Evolutionary conservation across 495 filamentous ascomycete genomes (phyloP), one percentile per base, ranked within the genome.

Genomic region (Recurvomyces mirabilis): DNA sequence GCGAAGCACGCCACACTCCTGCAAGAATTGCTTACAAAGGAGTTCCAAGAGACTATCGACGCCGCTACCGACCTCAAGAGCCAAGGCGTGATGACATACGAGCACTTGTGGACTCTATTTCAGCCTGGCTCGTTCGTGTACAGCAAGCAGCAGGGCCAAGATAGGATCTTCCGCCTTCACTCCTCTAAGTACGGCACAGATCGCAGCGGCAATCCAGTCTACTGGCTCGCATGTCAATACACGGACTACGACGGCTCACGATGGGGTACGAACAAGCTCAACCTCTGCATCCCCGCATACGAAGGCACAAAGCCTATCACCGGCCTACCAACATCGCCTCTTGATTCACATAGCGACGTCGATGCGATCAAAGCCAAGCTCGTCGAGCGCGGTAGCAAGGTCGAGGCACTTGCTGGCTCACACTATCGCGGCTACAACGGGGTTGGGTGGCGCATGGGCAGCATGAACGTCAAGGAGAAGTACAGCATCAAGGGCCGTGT

Each of bases 341-440:
- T 81, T 0, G 59, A 60, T 5, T 78, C 68, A 51, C 78, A 82
- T 55, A 46, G 61, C 0, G 60, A 72, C 10, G 54, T 60, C 24
- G 59, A 67, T 0, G 61, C 54, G 14, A 52, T 78, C 11, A 51
- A 51, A 17, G 42, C 36, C 12, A 46, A 56, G 10, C 49, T 68
- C 5, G 53, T 62, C 29, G 50, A 60, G 46, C 60, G 63, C 9
- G 65, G 63, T 20, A 49, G 48, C 23, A 61, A 55, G 45, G 49
- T 64, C 14, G 65, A 66, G 47, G 31, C 37, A 29, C 65, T 77
- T n/a, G 67, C 68, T 26, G 78, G 79, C 0, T 72, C 71, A 31
- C 71, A 78, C 50, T 81, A 80, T 64, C 77, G 72, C 51, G 57
- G 66, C 6, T 82, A 81, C 53, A 60, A 69, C 17, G 79, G 76